A percentile compares a stretch with the other conserved stretches of the same genome.
phyloP scores from a whole-genome alignment of 768 basidiomycete species.

The Chalciporus pseudorubinellus region DNA sequence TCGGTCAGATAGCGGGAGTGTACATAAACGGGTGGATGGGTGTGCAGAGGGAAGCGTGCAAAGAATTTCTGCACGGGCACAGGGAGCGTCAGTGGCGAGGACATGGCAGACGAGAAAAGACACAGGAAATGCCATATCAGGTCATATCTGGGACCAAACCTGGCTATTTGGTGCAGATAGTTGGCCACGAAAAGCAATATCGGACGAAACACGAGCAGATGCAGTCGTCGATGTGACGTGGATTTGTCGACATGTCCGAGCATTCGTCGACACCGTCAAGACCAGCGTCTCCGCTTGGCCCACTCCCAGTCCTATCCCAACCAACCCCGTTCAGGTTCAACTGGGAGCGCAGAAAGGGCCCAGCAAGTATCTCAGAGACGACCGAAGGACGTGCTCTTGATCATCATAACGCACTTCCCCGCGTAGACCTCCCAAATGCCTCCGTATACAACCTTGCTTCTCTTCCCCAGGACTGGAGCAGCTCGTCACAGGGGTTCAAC shows the following conservation, averaged over 20 bases:
- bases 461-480: slow-evolving; percentile 71
- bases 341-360: slow-evolving; percentile 69
- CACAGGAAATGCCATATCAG: background rate
- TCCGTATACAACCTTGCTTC: slow-evolving; percentile 49
- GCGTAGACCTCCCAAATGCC: slow-evolving; percentile 44
- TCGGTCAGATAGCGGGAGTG: slow-evolving; percentile 23
- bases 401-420: slow-evolving; percentile 45
- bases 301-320: slow-evolving; percentile 40
- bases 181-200: background rate
- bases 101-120: slow-evolving; percentile 1
- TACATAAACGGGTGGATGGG: slow-evolving; percentile 42
- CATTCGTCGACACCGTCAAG: slow-evolving; percentile 54
- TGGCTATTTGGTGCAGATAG: background rate
- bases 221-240: background rate
- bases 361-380: slow-evolving; percentile 72
- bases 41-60: slow-evolving; percentile 58
- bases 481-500: slow-evolving; percentile 83
- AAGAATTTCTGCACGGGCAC: slow-evolving; percentile 49
- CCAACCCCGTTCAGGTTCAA: slow-evolving; percentile 67
- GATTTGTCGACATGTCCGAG: slow-evolving; percentile 37
- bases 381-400: slow-evolving; percentile 62
- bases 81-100: slow-evolving; percentile 30
- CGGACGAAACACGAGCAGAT: background rate
- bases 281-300: slow-evolving; percentile 52
- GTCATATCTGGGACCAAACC: background rate